Evolutionary conservation across 176 grass and related monocot species (phyloP), one percentile per base, ranked within the genome.

Genomic region (Lolium perenne): DNA sequence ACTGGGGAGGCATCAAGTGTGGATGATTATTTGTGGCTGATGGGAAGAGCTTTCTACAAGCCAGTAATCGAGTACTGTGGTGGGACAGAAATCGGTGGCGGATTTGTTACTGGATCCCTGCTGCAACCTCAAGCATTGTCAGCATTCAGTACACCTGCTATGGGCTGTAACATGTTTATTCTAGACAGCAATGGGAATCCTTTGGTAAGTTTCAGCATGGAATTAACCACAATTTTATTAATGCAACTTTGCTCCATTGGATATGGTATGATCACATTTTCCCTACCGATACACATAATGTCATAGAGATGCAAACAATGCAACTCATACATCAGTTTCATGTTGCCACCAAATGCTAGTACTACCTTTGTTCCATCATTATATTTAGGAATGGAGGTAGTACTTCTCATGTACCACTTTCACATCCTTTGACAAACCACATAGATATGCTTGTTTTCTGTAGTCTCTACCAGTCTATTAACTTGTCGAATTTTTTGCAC

Each of bases 11-110:
- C 97, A 76, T 98, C 97, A 26, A 98, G 86, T 88, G 90, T 98
- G 83, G 94, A 98, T 82, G 97, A 98, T 63, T 98, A 98, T 88
- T 91, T 98, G 64, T 98, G 97, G 97, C 67, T 98, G 26, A 98
- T 98, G 97, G 93, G 97, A 85, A 94, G 97, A 89, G 97, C 93
- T 85, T 76, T 84, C 54, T 98, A 98, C 90, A 98, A 98, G 55
- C 97, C 97, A 71, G 90, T 98, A 40, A 95, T 98, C 2, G 97
- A 98, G 59, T 98, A 95, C 22, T 98, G 94, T 80, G 97, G 97
- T 71, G 97, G 97, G 38, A 98, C 92, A 66, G 97, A 98, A 66
- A 98, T 98, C 85, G 92, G 97, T 49, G 94, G 97, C 69, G 94
- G 84, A 79, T 98, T 98, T 89, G 82, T 96, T 88, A 72, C 92